Conservation (phyloP, 164 flowering plant species). For the Akebia trifoliata region DNA sequence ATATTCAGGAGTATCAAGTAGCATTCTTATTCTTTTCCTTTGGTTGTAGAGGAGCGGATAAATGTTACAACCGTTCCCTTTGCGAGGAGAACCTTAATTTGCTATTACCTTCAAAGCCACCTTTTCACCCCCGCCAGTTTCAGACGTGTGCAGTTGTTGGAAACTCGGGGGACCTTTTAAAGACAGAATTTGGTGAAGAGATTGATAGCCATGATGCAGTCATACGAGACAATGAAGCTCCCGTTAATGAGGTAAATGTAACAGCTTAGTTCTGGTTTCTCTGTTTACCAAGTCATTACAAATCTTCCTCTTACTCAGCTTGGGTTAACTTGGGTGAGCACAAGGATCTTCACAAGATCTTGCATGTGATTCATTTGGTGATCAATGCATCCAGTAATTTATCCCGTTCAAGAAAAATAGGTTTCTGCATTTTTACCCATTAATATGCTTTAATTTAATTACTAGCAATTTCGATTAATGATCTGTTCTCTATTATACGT, state of each 20-base stretch:
- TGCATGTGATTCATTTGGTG: not conserved
- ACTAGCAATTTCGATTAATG: not conserved
- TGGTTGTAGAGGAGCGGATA: conserved; percentile 61
- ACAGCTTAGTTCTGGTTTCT: not conserved
- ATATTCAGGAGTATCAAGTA: conserved; percentile 2
- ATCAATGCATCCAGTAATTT: not conserved
- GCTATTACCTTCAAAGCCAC: conserved; percentile 82
- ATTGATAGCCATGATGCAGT: conserved; percentile 96
- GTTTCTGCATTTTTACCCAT: not conserved
- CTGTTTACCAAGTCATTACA: not conserved
- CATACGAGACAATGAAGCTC: conserved; percentile 96
- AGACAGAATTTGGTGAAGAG: conserved; percentile 91
- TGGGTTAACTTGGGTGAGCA: not conserved
- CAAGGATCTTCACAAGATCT: not conserved
- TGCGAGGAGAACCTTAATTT: conserved; percentile 95
- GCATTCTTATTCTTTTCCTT: conserved; percentile 11
- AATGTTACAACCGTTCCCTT: conserved; percentile 77
- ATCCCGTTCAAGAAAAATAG: too few relatives aligned
- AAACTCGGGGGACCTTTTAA: conserved; percentile 91
- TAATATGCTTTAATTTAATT: not conserved
- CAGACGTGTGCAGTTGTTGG: conserved; percentile 96
- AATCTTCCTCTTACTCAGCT: not conserved
- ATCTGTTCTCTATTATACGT: not conserved
- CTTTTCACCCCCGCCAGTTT: conserved; percentile 92
- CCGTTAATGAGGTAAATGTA: conserved; percentile 71